Evolutionary conservation across 1,139 yeast genomes (phyloP).

Genomic region (Yamadazyma sp.): DNA sequence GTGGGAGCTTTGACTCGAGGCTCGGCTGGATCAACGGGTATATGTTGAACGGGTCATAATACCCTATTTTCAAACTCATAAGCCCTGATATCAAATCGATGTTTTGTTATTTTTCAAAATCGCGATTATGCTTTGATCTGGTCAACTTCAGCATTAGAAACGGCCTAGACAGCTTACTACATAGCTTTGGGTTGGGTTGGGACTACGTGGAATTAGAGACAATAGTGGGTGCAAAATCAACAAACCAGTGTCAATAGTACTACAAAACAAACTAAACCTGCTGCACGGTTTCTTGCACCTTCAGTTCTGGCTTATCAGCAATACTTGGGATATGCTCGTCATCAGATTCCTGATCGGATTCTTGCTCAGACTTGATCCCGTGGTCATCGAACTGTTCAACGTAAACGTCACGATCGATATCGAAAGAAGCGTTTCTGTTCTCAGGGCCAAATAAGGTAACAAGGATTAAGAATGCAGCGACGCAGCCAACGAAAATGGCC

Average conservation of each 20-base stretch:
- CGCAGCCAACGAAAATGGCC: slow-evolving; percentile 83
- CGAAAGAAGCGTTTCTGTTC: slow-evolving; percentile 45
- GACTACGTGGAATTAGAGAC: not conserved
- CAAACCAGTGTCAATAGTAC: no score
- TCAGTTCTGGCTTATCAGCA: slow-evolving; percentile 1
- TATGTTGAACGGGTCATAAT: slow-evolving; percentile 82
- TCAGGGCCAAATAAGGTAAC: slow-evolving; percentile 75
- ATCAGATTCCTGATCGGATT: slow-evolving; percentile 12
- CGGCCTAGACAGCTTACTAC: not conserved
- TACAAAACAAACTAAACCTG: not conserved
- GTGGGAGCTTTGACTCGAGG: slow-evolving; percentile 55
- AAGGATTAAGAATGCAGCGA: slow-evolving; percentile 60
- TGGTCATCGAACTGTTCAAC: slow-evolving; percentile 15
- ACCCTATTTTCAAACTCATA: slow-evolving; percentile 46
- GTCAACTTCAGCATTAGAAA: not conserved
- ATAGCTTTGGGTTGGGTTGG: not conserved
- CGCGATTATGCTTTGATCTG: not conserved
- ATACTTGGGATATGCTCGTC: not conserved
- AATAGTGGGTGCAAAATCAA: no score
- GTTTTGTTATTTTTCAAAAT: not conserved
- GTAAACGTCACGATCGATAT: slow-evolving; percentile 24
- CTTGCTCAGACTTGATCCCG: slow-evolving; percentile 12
- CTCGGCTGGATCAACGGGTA: slow-evolving; percentile 55
- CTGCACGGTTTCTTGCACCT: not conserved
- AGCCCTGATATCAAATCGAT: not conserved